Evolutionary conservation across 805 yeast genomes (phyloP).

Genomic region (Ogataea neopini): DNA sequence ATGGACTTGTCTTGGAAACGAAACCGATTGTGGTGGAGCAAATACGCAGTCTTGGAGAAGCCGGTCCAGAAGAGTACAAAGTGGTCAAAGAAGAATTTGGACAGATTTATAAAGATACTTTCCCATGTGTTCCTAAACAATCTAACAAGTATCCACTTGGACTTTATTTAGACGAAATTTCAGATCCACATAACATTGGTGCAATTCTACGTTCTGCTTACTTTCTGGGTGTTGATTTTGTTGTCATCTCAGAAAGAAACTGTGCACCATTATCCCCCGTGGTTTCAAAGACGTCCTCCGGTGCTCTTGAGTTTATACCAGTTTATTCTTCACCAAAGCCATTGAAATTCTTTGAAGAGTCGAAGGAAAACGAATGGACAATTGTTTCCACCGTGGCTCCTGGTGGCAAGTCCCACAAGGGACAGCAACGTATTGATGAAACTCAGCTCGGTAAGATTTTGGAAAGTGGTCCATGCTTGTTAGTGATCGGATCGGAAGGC

Average conservation of each 20-base stretch:
- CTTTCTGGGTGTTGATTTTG: conserved; percentile 79
- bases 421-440: conserved; percentile 35
- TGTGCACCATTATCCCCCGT: conserved; percentile 76
- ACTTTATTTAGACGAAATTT: conserved; percentile 71
- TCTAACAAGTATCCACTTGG: conserved; percentile 59
- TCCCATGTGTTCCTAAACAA: not conserved
- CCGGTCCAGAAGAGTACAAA: conserved; percentile 20
- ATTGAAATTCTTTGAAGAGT: conserved; percentile 56
- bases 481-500: conserved; percentile 87
- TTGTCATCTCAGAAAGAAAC: conserved; percentile 66
- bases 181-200: conserved; percentile 88
- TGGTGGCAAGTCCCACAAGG: conserved; percentile 23
- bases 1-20: conserved; percentile 74
- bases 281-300: conserved; percentile 79
- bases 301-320: conserved; percentile 75
- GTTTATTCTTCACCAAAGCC: conserved; percentile 62
- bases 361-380: conserved; percentile 65
- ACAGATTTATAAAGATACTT: conserved; percentile 12
- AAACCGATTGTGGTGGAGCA: conserved; percentile 46
- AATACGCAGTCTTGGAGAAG: conserved; percentile 24
- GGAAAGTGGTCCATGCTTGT: conserved; percentile 55
- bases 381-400: conserved; percentile 61
- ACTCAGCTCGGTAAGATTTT: conserved; percentile 47
- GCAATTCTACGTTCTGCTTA: conserved; percentile 79
- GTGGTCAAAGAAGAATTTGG: conserved; percentile 29